A percentile compares a stretch with the other conserved stretches of the same genome.
Conservation (phyloP, 1,284 basidiomycete genomes). For the Trametes polyzona region DNA sequence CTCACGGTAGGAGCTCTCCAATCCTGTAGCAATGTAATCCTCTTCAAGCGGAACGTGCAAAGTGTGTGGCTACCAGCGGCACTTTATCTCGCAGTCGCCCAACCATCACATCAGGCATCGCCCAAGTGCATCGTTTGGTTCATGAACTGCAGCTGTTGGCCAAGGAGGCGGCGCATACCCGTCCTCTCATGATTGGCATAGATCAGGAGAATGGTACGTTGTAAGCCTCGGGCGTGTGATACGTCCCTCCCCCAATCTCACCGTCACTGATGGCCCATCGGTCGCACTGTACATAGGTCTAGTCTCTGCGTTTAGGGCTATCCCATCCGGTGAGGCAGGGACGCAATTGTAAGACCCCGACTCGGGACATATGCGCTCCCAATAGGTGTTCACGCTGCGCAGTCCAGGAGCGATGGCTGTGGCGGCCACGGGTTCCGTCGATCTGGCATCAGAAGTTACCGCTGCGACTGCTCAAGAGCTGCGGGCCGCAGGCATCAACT, state of each 20-base stretch:
- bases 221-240: background rate
- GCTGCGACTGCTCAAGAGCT: constrained; percentile 58
- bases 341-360: constrained; percentile 70
- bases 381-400: background rate
- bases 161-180: constrained; percentile 55
- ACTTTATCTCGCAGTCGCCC: background rate
- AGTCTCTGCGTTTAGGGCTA: constrained; percentile 63
- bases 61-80: constrained; percentile 38
- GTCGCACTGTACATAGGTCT: constrained; percentile 52
- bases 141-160: constrained; percentile 57
- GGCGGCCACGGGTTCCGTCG: constrained; percentile 54
- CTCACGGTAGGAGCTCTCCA: background rate
- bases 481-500: constrained; percentile 65
- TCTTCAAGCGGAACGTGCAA: constrained; percentile 69
- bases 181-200: constrained; percentile 65
- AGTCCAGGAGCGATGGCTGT: constrained; percentile 78
- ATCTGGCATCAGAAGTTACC: constrained; percentile 51
- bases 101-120: constrained; percentile 43
- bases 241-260: background rate
- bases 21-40: constrained; percentile 53
- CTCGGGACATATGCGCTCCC: constrained; percentile 4
- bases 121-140: constrained; percentile 53
- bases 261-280: background rate
- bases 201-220: constrained; percentile 71
- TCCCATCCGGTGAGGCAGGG: constrained; percentile 54